Evolutionary conservation across 352 stramenopile genomes (phyloP).

Genomic region (Phytophthora kernoviae): DNA sequence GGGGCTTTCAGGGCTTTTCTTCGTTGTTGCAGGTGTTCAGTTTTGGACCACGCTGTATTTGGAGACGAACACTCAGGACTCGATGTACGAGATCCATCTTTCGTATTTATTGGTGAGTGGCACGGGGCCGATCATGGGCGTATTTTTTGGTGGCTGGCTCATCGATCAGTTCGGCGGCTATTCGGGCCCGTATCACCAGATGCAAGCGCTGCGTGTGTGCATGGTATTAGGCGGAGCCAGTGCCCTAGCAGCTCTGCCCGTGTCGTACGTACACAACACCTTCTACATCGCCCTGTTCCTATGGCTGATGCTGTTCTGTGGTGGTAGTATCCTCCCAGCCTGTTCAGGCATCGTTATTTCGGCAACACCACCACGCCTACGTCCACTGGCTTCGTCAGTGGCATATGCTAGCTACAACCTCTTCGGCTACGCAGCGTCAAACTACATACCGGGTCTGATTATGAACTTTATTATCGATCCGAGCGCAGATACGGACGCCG

Average conservation of each 20-base stretch:
- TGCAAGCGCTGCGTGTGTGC: slow-evolving; percentile 71
- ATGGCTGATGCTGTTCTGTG: slow-evolving; percentile 88
- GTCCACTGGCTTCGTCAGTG: slow-evolving; percentile 77
- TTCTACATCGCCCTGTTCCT: slow-evolving; percentile 72
- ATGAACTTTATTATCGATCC: slow-evolving; percentile 82
- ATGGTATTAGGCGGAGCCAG: slow-evolving; percentile 62
- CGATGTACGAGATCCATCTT: slow-evolving; percentile 76
- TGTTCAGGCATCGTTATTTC: slow-evolving; percentile 89
- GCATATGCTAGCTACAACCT: slow-evolving; percentile 86
- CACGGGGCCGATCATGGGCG: slow-evolving; percentile 78
- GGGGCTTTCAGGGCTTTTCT: slow-evolving; percentile 81
- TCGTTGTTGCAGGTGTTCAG: slow-evolving; percentile 80
- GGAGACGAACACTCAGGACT: slow-evolving; percentile 80
- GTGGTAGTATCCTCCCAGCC: slow-evolving; percentile 67
- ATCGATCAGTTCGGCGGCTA: slow-evolving; percentile 84
- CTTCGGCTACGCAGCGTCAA: slow-evolving; percentile 86
- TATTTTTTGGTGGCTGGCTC: slow-evolving; percentile 88
- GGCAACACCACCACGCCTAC: slow-evolving; percentile 58
- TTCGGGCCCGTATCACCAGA: slow-evolving; percentile 66
- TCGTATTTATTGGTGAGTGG: slow-evolving; percentile 78
- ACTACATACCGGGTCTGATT: slow-evolving; percentile 82
- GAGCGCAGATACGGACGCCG: slow-evolving; percentile 29
- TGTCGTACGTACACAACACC: slow-evolving; percentile 73
- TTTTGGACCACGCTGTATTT: slow-evolving; percentile 89
- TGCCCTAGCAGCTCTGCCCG: slow-evolving; percentile 58